phyloP scores from a whole-genome alignment of 2,329 filamentous ascomycete genomes.

The Aurifilum marmelostoma region DNA sequence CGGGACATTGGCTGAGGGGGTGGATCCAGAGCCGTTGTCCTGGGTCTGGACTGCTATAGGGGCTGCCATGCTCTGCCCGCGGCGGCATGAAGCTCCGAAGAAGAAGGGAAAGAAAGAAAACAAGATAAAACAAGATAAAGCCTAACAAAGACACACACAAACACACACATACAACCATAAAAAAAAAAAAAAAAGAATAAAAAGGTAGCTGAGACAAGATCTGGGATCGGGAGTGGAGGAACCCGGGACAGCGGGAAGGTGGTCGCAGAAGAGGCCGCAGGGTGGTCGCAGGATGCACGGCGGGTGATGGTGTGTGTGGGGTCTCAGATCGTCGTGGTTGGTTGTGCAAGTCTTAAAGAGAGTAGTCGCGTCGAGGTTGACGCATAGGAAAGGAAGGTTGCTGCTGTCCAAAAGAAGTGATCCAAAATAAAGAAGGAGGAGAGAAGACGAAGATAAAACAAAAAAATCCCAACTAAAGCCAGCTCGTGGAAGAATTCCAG shows the following conservation, averaged over 20 bases:
- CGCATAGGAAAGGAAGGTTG: background rate
- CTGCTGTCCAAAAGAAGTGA: background rate
- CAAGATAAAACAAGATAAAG: background rate
- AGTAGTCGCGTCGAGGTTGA: background rate
- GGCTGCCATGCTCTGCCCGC: conserved; percentile 25
- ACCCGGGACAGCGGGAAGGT: conserved; percentile 2
- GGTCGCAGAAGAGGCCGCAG: conserved; percentile 10
- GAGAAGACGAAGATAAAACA: background rate
- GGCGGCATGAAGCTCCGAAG: conserved; percentile 21
- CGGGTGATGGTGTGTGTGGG: conserved; percentile 1
- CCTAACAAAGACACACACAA: too few relatives aligned
- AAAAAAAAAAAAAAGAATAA: too few relatives aligned
- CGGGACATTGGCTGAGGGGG: conserved; percentile 21
- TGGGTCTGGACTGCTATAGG: conserved; percentile 23
- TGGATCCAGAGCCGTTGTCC: conserved; percentile 26
- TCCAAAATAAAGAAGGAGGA: background rate
- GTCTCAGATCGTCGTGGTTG: background rate
- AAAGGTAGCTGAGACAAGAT: background rate
- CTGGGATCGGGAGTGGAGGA: background rate
- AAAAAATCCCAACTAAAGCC: background rate
- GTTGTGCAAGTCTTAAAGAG: background rate
- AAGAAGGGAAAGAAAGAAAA: too few relatives aligned
- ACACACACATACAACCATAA: too few relatives aligned
- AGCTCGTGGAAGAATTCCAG: background rate
- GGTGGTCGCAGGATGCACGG: conserved; percentile 9